phyloP scores from a whole-genome alignment of 169 alveolate species.

The Cyclospora cayetanensis region DNA sequence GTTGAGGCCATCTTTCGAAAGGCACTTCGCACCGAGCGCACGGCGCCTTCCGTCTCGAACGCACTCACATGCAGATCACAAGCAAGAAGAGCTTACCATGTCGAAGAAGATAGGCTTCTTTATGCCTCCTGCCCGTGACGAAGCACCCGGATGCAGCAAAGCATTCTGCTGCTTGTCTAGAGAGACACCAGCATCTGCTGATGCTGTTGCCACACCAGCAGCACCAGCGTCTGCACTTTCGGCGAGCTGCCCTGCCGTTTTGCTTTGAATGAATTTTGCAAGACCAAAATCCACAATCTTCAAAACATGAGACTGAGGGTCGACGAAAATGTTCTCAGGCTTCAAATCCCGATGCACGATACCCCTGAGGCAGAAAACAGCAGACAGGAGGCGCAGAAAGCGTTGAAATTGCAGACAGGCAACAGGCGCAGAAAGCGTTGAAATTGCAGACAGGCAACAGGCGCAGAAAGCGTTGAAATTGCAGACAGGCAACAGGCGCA shows the following conservation, averaged over 20 bases:
- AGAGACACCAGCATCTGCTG: background rate
- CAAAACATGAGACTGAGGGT: slow-evolving; percentile 82
- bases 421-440: background rate
- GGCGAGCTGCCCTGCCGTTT: slow-evolving; percentile 27
- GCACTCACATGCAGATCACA: background rate
- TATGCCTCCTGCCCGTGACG: background rate
- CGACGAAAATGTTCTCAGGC: slow-evolving; percentile 92
- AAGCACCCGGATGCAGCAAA: background rate
- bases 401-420: background rate
- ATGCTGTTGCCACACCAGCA: background rate
- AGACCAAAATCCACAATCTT: slow-evolving; percentile 91
- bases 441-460: background rate
- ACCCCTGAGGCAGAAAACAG: slow-evolving; percentile 69
- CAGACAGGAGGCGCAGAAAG: background rate
- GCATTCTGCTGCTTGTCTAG: background rate
- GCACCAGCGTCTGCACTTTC: background rate
- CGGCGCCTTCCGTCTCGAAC: too few species aligned
- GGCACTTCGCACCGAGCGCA: too few species aligned
- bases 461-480: background rate
- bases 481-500: background rate
- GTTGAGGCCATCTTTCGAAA: too few species aligned
- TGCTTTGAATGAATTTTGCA: slow-evolving; percentile 82
- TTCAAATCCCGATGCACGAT: slow-evolving; percentile 91
- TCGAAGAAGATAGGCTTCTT: background rate
- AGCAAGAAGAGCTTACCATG: background rate